These are phyloP conservation scores for Noccaea bulbosa DNA, from an alignment of 345 rosid genomes.

Conservation along the genomic window DNA sequence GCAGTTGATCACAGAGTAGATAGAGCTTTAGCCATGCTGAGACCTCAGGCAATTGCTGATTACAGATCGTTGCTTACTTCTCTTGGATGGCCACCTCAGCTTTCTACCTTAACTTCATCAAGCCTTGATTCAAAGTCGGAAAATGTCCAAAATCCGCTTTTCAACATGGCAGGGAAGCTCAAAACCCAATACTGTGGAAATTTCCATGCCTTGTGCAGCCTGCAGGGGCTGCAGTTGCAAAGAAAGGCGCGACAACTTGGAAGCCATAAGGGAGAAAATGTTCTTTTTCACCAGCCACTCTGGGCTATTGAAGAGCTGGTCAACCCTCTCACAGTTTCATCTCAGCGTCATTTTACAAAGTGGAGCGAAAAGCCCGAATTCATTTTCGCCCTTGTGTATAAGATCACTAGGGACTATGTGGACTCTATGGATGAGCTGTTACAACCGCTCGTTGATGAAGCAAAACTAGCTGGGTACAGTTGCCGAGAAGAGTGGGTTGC, in stretches of 20 bases:
- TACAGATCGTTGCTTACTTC: conserved; percentile 78
- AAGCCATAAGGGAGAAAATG: conserved; percentile 61
- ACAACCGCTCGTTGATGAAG: conserved; percentile 94
- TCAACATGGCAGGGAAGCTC: conserved; percentile 77
- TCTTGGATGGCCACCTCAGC: conserved; percentile 93
- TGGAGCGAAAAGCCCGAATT: conserved; percentile 85
- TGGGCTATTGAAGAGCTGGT: conserved; percentile 99
- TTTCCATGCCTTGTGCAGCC: conserved; percentile 76
- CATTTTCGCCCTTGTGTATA: conserved; percentile 84
- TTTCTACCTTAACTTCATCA: conserved; percentile 62
- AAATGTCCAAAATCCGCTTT: conserved; percentile 68
- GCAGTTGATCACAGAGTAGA: conserved; percentile 95
- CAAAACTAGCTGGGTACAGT: conserved; percentile 85
- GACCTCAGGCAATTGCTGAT: conserved; percentile 95
- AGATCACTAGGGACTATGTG: conserved; percentile 85
- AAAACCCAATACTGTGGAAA: conserved; percentile 73
- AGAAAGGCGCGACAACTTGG: conserved; percentile 88
- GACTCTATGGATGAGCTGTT: conserved; percentile 89
- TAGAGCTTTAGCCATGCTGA: conserved; percentile 79
- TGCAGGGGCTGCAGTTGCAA: conserved; percentile 82
- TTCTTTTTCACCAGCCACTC: conserved; percentile 75
- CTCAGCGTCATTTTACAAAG: conserved; percentile 73
- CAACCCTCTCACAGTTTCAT: conserved; percentile 77
- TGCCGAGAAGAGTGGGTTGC: conserved; percentile 97
- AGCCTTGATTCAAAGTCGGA: conserved; percentile 55